Evolutionary conservation across 345 rosid genomes (phyloP), one percentile per base, ranked within the genome.

Genomic region (Populus davidiana): DNA sequence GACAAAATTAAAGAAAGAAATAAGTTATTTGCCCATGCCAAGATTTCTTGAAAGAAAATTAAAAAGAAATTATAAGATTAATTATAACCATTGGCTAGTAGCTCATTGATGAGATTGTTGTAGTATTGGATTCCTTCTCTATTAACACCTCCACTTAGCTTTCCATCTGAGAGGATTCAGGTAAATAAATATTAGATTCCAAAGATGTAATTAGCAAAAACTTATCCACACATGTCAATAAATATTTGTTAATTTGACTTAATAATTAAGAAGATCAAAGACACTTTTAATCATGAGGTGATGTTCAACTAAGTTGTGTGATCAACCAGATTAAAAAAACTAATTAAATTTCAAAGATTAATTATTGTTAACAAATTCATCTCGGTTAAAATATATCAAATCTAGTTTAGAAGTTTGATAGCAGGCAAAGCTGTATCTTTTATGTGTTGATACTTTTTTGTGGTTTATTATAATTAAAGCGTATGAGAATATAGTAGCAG

Each of bases 81-180:
- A 41, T 10, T 1, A 16, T 23, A 14, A 76, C 83, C 83, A 27
- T 81, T 81, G 38, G 77, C 80, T 44, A 81, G 43, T 6, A 76
- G 83, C 33, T 81, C 83, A 25, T 81, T 67, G 64, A 81, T 81
- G 68, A 76, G 77, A 44, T 76, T 76, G 69, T 81, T 81, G 73
- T 76, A 76, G 78, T 76, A 76, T 17, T 69, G 21, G 35, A 76
- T 41, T 41, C 83, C 83, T 66, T 80, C 65, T 43, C 25, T 21
- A n/a, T 76, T 80, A 38, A 80, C 79, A 9, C 80, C 83, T 7
- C 79, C 77, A 36, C 69, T 39, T 8, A 71, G 27, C 72, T 71
- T 71, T 12, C 83, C 83, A 29, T 56, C 83, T 80, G 79, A 38
- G 14, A 1, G 21, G 5, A 31, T 16, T 21, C 6, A 6, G 4